These are phyloP conservation scores for Cyberlindnera mississippiensis DNA, from an alignment of 805 yeast species.

Conservation along the genomic window DNA sequence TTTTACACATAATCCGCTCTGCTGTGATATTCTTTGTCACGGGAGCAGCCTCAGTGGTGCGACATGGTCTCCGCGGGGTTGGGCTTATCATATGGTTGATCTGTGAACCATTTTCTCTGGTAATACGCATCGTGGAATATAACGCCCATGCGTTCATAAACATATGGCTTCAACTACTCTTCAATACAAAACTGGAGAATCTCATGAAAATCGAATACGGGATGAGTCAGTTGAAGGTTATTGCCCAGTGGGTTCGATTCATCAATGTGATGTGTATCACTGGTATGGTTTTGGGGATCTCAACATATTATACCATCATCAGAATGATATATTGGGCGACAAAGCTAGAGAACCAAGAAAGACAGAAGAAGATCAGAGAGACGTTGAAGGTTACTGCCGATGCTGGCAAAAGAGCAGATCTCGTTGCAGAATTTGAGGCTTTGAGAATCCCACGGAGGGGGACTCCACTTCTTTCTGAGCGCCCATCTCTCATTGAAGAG, in stretches of 20 bases:
- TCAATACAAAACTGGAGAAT: slow-evolving; percentile 17
- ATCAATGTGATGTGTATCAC: slow-evolving; percentile 23
- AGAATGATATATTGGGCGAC: slow-evolving; percentile 24
- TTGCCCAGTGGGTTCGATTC: slow-evolving; percentile 23
- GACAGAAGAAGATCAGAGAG: slow-evolving; percentile 3
- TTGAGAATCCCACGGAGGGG: slow-evolving; percentile 1
- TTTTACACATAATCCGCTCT: not conserved
- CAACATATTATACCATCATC: slow-evolving; percentile 20
- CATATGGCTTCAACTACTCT: slow-evolving; percentile 17
- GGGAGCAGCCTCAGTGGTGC: not conserved
- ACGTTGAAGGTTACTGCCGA: slow-evolving; percentile 5
- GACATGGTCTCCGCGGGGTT: not conserved
- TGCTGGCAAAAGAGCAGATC: not conserved
- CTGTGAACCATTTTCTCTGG: slow-evolving; percentile 21
- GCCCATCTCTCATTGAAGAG: slow-evolving; percentile 8
- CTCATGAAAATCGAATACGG: slow-evolving; percentile 18
- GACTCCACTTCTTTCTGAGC: not conserved
- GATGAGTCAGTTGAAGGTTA: slow-evolving; percentile 14
- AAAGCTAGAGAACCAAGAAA: slow-evolving; percentile 13
- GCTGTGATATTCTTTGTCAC: not conserved
- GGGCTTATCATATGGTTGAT: slow-evolving; percentile 6
- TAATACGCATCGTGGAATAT: slow-evolving; percentile 20
- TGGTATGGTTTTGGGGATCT: slow-evolving; percentile 20
- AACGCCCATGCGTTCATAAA: slow-evolving; percentile 19
- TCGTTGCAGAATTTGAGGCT: slow-evolving; percentile 9